phyloP scores from a whole-genome alignment of 805 yeast genomes.

The Candida loeiensis region DNA sequence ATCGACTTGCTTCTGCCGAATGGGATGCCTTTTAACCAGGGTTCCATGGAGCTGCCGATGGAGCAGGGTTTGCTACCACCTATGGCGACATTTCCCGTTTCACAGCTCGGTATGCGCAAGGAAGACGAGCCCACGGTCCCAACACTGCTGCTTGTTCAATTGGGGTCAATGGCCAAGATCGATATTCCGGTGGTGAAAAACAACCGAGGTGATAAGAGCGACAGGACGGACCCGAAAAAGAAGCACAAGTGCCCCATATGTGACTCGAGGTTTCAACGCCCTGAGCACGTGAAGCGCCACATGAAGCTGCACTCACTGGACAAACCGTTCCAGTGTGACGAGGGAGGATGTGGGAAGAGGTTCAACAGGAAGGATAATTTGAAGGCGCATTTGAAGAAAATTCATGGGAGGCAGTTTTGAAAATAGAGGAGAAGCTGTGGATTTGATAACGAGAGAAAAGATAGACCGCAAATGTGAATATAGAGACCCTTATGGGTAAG shows the following conservation, averaged over 20 bases:
- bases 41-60: constrained; percentile 40
- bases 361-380: constrained; percentile 59
- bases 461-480: not conserved
- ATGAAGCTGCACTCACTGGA: constrained; percentile 56
- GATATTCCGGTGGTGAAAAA: constrained; percentile 15
- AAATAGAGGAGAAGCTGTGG: no score
- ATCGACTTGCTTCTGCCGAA: constrained; percentile 35
- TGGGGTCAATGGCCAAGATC: constrained; percentile 11
- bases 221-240: constrained; percentile 46
- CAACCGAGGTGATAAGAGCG: constrained; percentile 25
- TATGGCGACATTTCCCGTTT: constrained; percentile 27
- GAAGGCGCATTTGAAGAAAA: constrained; percentile 60
- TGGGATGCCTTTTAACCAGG: not conserved
- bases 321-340: constrained; percentile 54
- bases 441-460: no score
- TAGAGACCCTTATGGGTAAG: no score
- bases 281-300: constrained; percentile 69
- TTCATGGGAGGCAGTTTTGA: constrained; percentile 37
- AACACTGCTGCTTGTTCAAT: constrained; percentile 11
- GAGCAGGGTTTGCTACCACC: constrained; percentile 27
- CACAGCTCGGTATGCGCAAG: constrained; percentile 3
- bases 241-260: constrained; percentile 64
- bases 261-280: constrained; percentile 59
- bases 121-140: constrained; percentile 11
- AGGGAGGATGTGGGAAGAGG: constrained; percentile 49